Evolutionary conservation across 202 grass and related monocot genomes (phyloP), one percentile per base, ranked within the genome.

Genomic region (Hordeum pubiflorum): DNA sequence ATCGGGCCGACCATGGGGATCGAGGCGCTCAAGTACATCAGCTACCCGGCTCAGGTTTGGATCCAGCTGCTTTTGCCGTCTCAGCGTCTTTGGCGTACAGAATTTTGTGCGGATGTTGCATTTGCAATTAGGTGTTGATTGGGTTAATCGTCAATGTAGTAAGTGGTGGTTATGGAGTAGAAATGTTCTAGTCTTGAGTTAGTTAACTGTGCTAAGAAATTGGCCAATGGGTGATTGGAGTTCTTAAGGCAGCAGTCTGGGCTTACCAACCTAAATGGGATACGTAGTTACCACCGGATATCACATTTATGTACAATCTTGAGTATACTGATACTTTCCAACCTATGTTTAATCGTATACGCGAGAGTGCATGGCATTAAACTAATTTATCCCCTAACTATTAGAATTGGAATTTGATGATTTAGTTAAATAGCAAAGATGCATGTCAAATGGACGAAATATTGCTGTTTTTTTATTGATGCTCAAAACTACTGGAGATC

Each of bases 1-100:
- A 91, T 99, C 22, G 96, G 96, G 10, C 92, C 96, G 52, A 86
- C 96, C 33, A 89, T 99, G 92, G 96, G 90, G 73, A 93, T 99
- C 44, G 96, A 95, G 85, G 92, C 96, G 9, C 88, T 93, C 85
- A 99, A 90, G 87, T 99, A 90, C 80, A 99, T 99, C 82, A 99
- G 96, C 82, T 95, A 99, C 83, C 96, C 96, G 1, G 92, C 96
- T 36, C 92, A 95, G 89, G 96, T 91, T 14, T 56, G 67, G 58
- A 62, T 83, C 20, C 4, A 7, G 31, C 73, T 78, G 31, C 58
- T 13, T 48, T 60, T 78, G 18, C 20, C 1, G 48, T 50, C 6
- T 66, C 44, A 5, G 24, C 12, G 33, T 58, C 36, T 20, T 72
- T 18, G 14, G 36, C 57, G 40, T 41, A 36, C 27, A 26, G 43